Evolutionary conservation across 257 asterid genomes (phyloP), one percentile per base, ranked within the genome.

Genomic region (Solanum boliviense): DNA sequence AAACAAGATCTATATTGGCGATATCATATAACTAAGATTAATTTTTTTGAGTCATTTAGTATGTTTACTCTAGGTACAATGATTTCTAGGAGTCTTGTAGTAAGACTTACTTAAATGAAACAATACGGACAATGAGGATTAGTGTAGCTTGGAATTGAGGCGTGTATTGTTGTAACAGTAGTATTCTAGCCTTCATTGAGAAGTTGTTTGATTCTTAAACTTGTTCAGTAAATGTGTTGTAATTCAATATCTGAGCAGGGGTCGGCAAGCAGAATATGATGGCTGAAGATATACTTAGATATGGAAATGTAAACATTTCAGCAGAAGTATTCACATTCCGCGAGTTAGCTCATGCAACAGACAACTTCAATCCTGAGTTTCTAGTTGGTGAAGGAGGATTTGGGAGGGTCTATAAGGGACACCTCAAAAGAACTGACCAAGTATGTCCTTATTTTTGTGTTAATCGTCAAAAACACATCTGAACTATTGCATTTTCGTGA

Each of bases 371-470:
- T 41, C 92, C 98, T n/a, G 98, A 95, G 9, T 86, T 93, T 44
- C 91, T 94, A 5, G 90, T 96, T 13, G 98, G 98, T 6, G 96
- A 95, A 91, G 99, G 99, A 81, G 98, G 97, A 81, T 96, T 95
- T 29, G 99, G 98, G 65, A 91, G 98, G 86, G 99, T 96, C 72
- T 96, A 95, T 73, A 94, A 88, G 86, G 99, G 99, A 82, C 86
- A 90, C 88, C 93, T 96, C 88, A 93, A 92, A 94, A 93, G 90
- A 84, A 93, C 96, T 1, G 90, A 95, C 74, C 93, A 96, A 89
- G 98, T 94, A 88, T 23, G 48, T 32, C 27, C 84, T 58, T 58
- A 20, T 68, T 58, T 32, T 86, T 68, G 21, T 25, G 20, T 67
- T 31, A 29, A 68, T 68, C 4, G 7, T 68, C 36, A 68, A 27